These are phyloP conservation scores for Quercus wislizeni DNA, from an alignment of 306 rosid species.

Conservation along the genomic window DNA sequence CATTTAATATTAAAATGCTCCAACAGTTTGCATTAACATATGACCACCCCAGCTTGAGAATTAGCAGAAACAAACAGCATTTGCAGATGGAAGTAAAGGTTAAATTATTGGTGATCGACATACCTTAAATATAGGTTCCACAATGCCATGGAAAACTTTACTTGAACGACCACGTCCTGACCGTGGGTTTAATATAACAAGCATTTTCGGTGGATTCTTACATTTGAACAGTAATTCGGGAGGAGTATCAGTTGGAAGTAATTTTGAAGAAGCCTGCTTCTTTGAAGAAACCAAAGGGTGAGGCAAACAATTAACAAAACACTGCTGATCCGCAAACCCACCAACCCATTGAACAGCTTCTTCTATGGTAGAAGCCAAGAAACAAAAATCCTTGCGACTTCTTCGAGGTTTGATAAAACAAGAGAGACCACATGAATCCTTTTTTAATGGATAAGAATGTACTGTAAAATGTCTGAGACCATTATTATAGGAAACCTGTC, in stretches of 20 bases:
- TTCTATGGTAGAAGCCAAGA: slow-evolving; percentile 73
- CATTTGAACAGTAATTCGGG: slow-evolving; percentile 92
- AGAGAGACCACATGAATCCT: slow-evolving; percentile 71
- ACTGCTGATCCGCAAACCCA: slow-evolving; percentile 96
- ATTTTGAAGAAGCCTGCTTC: slow-evolving; percentile 94
- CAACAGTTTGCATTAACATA: slow-evolving; percentile 1
- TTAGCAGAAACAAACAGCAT: slow-evolving; percentile 11
- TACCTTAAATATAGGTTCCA: slow-evolving; percentile 94
- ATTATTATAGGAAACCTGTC: slow-evolving; percentile 87
- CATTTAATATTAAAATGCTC: too few species aligned
- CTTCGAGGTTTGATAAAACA: slow-evolving; percentile 71
- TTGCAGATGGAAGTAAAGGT: slow-evolving; percentile 7
- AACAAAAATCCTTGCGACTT: slow-evolving; percentile 73
- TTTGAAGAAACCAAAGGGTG: slow-evolving; percentile 90
- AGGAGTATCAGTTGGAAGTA: slow-evolving; percentile 77
- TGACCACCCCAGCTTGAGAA: slow-evolving; percentile 1
- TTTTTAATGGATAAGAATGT: slow-evolving; percentile 81
- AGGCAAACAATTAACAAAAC: slow-evolving; percentile 88
- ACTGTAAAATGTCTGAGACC: slow-evolving; percentile 94
- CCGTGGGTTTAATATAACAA: slow-evolving; percentile 92
- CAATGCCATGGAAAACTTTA: slow-evolving; percentile 80
- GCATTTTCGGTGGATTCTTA: slow-evolving; percentile 91
- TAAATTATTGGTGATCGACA: slow-evolving; percentile 11
- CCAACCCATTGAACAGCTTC: slow-evolving; percentile 99
- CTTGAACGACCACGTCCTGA: slow-evolving; percentile 97